A percentile compares a stretch with the other conserved stretches of the same genome.
Evolutionary conservation across 129 eudicot species (phyloP).

Genomic region (Ambrosia artemisiifolia): DNA sequence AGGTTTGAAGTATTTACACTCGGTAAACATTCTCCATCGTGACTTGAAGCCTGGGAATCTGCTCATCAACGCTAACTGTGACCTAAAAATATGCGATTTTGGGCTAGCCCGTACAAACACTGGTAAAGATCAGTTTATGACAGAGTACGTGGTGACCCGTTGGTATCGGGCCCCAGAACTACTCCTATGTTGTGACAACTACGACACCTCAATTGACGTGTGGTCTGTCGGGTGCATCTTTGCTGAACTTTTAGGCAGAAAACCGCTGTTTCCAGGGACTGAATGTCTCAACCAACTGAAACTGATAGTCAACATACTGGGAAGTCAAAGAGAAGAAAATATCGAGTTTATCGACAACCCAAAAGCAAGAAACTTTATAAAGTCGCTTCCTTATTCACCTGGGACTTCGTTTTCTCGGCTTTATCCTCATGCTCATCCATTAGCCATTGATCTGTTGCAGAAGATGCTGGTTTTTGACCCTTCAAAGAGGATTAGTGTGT

Average conservation of each 20-base stretch:
- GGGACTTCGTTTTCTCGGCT: constrained; percentile 59
- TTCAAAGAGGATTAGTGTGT: constrained; percentile 65
- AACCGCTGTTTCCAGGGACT: constrained; percentile 74
- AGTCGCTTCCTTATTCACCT: constrained; percentile 61
- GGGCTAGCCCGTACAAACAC: constrained; percentile 69
- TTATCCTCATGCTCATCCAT: constrained; percentile 62
- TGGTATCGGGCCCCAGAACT: constrained; percentile 88
- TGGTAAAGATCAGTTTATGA: constrained; percentile 68
- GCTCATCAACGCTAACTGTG: constrained; percentile 66
- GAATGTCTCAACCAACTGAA: constrained; percentile 83
- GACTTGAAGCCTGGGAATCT: constrained; percentile 75
- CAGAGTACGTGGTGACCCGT: constrained; percentile 73
- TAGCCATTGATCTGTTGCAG: constrained; percentile 66
- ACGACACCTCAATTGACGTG: constrained; percentile 69
- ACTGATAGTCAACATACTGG: constrained; percentile 63
- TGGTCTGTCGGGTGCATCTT: constrained; percentile 95
- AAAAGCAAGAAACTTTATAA: constrained; percentile 66
- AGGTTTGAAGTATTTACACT: constrained; percentile 74
- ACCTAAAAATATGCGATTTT: constrained; percentile 67
- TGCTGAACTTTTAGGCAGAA: constrained; percentile 79
- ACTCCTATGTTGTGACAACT: constrained; percentile 77
- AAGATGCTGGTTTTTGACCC: constrained; percentile 82
- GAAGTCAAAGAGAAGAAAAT: constrained; percentile 62
- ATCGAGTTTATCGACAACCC: constrained; percentile 73
- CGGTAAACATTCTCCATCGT: constrained; percentile 71